phyloP scores from a whole-genome alignment of 164 flowering plant genomes.

The Annona cherimola region DNA sequence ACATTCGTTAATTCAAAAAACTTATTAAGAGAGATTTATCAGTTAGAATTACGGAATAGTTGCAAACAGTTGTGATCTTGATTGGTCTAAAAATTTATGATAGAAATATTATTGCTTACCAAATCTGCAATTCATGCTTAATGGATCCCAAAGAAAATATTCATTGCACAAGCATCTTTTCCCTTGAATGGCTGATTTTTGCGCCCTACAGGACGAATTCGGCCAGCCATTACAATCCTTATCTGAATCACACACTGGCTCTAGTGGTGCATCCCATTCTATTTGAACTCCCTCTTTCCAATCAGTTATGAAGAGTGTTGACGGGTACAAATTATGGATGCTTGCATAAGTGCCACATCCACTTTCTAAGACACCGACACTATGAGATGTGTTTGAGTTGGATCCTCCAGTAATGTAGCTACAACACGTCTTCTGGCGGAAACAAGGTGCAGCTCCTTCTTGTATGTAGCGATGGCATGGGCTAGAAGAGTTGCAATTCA shows the following conservation, averaged over 20 bases:
- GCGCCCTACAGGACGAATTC: not conserved
- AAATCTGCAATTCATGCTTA: not conserved
- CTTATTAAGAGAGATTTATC: not conserved
- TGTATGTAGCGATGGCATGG: not conserved
- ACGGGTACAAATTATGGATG: not conserved
- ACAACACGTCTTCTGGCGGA: not conserved
- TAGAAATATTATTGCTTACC: not conserved
- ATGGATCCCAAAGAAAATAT: not conserved
- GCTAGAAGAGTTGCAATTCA: not conserved
- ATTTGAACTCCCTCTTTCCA: conserved; percentile 1
- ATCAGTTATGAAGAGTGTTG: not conserved
- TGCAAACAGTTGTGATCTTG: not conserved
- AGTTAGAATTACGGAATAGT: not conserved
- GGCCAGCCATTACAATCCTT: not conserved
- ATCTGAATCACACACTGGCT: not conserved
- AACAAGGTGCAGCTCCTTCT: not conserved
- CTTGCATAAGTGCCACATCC: conserved; percentile 2
- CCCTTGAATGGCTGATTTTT: not conserved
- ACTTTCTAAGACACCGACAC: not conserved
- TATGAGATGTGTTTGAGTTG: not conserved
- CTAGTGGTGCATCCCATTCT: not conserved
- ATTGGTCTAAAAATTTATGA: not conserved
- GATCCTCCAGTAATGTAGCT: not conserved
- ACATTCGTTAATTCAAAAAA: not conserved
- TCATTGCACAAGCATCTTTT: conserved; percentile 1